Evolutionary conservation across 441 rosid species (phyloP), one percentile per base, ranked within the genome.

Genomic region (Iberis amara): DNA sequence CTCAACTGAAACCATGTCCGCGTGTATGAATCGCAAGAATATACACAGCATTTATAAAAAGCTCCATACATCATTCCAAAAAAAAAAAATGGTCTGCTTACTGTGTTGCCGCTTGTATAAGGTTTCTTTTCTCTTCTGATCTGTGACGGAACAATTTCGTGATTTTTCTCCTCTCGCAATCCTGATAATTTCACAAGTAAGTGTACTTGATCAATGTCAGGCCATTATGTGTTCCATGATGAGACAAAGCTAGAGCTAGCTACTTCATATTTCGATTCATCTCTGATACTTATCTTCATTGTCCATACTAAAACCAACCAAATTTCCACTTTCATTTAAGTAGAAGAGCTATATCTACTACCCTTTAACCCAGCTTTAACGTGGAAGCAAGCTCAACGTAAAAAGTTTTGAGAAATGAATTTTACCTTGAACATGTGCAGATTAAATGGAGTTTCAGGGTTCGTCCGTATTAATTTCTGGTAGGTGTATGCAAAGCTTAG

Each of bases 381-480:
- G 5, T 30, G 54, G 46, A 53, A 35, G 47, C 6, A 6, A 39
- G 21, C 21, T 18, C 21, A 18, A 18, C 21, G 21, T 18, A 18
- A 18, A 18, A 18, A 1, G 21, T 18, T 18, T 18, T 18, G 21
- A 33, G 4, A 51, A 24, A 58, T 24, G 5, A 47, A 32, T 2
- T 52, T 57, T 70, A 85, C 99, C 95, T 89, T 92, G 76, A 89
- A 92, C 99, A 92, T 92, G 60, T 92, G 81, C n/a, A 92, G 83
- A 69, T 83, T 76, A 72, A 89, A 89, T 10, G 91, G 85, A 68
- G 76, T 81, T 52, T 64, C 74, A 21, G 94, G 86, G 68, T 89
- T 92, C 79, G 68, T 79, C 68, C 78, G 81, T 66, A 79, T 77
- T 68, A 92, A 57, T 72, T 92, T 89, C 80, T 86, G 84, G 72